Evolutionary conservation across 1,284 basidiomycete species (phyloP).

Genomic region (Heterobasidion occidentale): DNA sequence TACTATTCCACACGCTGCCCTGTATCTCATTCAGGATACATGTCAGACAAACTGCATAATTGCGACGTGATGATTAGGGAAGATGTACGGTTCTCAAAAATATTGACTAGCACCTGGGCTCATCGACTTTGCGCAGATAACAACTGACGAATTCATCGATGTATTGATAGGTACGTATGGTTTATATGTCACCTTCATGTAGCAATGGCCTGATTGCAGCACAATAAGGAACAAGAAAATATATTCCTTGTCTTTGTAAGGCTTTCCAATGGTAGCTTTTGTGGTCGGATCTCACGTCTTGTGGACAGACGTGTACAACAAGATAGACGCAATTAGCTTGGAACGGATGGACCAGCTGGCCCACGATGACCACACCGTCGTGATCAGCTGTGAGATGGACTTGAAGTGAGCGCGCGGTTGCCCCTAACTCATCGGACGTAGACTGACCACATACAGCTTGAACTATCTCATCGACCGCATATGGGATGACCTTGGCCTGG

Average conservation of each 20-base stretch:
- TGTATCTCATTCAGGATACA: background rate
- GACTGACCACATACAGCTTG: conserved; percentile 40
- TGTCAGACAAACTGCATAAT: conserved; percentile 77
- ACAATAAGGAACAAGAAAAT: conserved; percentile 78
- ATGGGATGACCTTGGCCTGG: conserved; percentile 83
- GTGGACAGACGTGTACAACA: conserved; percentile 85
- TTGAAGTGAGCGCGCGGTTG: conserved; percentile 53
- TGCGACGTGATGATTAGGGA: conserved; percentile 96
- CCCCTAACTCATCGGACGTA: background rate
- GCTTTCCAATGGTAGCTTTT: background rate
- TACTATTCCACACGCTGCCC: conserved; percentile 1
- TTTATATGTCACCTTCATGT: background rate
- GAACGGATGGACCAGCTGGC: conserved; percentile 88
- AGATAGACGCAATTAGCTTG: conserved; percentile 86
- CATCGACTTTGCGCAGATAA: conserved; percentile 50
- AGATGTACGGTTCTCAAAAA: conserved; percentile 55
- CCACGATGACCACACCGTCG: conserved; percentile 80
- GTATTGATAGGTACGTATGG: conserved; percentile 71
- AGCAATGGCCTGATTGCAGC: conserved; percentile 5
- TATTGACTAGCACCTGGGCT: background rate
- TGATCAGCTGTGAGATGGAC: conserved; percentile 91
- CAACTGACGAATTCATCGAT: conserved; percentile 96
- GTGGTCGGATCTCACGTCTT: conserved; percentile 3
- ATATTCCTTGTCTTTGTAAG: conserved; percentile 80
- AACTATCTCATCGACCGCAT: conserved; percentile 85